Evolutionary conservation across 2,329 filamentous ascomycete genomes (phyloP).

Genomic region (Botrytis fragariae): DNA sequence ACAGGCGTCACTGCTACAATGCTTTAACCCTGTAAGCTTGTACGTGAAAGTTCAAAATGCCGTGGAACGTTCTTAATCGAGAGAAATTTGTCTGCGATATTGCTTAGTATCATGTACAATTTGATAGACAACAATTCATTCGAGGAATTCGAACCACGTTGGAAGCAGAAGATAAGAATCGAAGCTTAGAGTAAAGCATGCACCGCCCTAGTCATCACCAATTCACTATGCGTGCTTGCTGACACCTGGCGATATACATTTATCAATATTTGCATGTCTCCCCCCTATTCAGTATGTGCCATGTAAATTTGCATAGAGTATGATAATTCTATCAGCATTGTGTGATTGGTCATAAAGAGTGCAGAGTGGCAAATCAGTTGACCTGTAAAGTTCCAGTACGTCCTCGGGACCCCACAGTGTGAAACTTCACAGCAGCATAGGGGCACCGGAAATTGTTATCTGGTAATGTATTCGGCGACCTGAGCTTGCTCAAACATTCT

Average conservation of each 20-base stretch:
- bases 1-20: not conserved
- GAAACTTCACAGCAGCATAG: slow-evolving; percentile 15
- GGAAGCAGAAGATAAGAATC: not conserved
- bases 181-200: not conserved
- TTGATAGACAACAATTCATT: not conserved
- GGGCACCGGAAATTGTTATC: not conserved
- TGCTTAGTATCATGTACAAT: not conserved
- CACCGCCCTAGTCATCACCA: not conserved
- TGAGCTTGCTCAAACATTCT: not conserved
- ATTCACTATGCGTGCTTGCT: not conserved
- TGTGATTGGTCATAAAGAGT: not conserved
- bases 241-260: not conserved
- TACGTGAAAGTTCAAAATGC: not conserved
- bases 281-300: not conserved
- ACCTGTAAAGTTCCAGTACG: slow-evolving; percentile 4
- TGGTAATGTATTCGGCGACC: slow-evolving; percentile 15
- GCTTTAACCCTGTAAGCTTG: not conserved
- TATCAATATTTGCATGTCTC: not conserved
- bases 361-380: slow-evolving; percentile 9
- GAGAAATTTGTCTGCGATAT: not conserved
- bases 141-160: not conserved
- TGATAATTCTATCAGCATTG: not conserved
- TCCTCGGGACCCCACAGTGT: not conserved
- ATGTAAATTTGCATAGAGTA: not conserved
- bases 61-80: not conserved